Percentiles rank a stretch among this genome's conserved stretches.
Evolutionary conservation across 305 asterid species (phyloP).

Genomic region (Fraxinus latifolia): DNA sequence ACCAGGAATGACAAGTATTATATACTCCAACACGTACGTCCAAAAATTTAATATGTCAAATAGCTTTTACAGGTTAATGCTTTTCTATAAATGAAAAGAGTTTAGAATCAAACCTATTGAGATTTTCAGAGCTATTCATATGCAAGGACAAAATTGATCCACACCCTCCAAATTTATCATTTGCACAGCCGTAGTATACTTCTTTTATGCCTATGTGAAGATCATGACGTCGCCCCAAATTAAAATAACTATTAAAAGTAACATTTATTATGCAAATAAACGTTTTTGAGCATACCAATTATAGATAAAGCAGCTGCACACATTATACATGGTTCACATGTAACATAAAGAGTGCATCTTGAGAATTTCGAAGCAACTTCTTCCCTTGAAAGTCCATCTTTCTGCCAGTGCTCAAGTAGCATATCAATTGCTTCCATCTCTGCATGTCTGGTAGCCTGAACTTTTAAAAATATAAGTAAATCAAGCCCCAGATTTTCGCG

Average conservation of each 20-base stretch:
- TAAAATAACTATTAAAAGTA: background rate
- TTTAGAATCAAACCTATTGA: constrained; percentile 38
- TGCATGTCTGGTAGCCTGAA: constrained; percentile 47
- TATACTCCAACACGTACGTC: background rate
- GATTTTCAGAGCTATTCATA: constrained; percentile 29
- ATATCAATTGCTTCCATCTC: constrained; percentile 65
- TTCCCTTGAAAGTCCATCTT: constrained; percentile 36
- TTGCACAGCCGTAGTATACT: constrained; percentile 79
- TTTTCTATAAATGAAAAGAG: constrained; percentile 5
- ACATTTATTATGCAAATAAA: constrained; percentile 19
- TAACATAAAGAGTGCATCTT: constrained; percentile 68
- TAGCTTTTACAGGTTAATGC: constrained; percentile 4
- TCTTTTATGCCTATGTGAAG: constrained; percentile 53
- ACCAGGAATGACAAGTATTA: background rate
- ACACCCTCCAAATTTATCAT: constrained; percentile 95
- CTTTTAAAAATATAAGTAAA: background rate
- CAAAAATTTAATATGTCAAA: background rate
- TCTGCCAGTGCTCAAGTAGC: constrained; percentile 67
- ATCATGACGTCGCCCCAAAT: constrained; percentile 18
- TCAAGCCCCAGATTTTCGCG: background rate
- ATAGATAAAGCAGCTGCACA: constrained; percentile 82
- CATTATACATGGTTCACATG: constrained; percentile 96
- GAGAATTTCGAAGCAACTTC: constrained; percentile 43
- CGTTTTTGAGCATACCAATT: constrained; percentile 43
- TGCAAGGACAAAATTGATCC: constrained; percentile 84